Percentiles rank a stretch among this genome's conserved stretches.
phyloP scores from a whole-genome alignment of 805 yeast genomes.

The Ogataea degrootiae region DNA sequence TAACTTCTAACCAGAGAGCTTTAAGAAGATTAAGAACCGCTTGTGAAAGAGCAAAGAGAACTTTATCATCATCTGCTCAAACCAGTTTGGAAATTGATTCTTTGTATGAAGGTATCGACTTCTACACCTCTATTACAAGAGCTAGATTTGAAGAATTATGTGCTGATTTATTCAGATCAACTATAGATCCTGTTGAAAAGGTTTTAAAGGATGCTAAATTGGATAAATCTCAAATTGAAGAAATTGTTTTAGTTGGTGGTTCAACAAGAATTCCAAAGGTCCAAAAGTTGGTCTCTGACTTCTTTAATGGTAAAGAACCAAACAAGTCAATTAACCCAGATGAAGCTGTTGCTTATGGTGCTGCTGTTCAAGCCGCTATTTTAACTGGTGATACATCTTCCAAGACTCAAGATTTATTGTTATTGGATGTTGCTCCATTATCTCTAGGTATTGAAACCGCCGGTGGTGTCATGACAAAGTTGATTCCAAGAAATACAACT shows the following conservation, averaged over 20 bases:
- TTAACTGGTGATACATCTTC: constrained; percentile 94
- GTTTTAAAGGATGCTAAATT: constrained; percentile 86
- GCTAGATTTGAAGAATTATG: constrained; percentile 97
- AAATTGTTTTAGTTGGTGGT: constrained; percentile 95
- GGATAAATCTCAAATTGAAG: constrained; percentile 86
- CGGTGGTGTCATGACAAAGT: constrained; percentile 78
- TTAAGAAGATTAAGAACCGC: constrained; percentile 98
- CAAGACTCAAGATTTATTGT: constrained; percentile 90
- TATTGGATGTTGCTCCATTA: constrained; percentile 94
- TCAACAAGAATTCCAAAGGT: constrained; percentile 98
- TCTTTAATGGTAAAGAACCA: constrained; percentile 97
- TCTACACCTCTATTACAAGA: constrained; percentile 93
- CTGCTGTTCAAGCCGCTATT: constrained; percentile 97
- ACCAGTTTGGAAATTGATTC: constrained; percentile 95
- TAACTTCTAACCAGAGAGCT: constrained; percentile 91
- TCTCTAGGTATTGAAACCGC: constrained; percentile 81
- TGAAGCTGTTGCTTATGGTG: constrained; percentile 99
- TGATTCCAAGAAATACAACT: constrained; percentile 72
- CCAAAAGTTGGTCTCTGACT: constrained; percentile 92
- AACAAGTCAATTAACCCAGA: constrained; percentile 96
- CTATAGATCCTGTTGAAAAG: constrained; percentile 92
- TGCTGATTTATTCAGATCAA: constrained; percentile 89
- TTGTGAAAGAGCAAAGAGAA: constrained; percentile 99
- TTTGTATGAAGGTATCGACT: constrained; percentile 89
- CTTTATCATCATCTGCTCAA: constrained; percentile 92